Conservation (phyloP, 2,329 filamentous ascomycete species). For the Neonectria neomacrospora region DNA sequence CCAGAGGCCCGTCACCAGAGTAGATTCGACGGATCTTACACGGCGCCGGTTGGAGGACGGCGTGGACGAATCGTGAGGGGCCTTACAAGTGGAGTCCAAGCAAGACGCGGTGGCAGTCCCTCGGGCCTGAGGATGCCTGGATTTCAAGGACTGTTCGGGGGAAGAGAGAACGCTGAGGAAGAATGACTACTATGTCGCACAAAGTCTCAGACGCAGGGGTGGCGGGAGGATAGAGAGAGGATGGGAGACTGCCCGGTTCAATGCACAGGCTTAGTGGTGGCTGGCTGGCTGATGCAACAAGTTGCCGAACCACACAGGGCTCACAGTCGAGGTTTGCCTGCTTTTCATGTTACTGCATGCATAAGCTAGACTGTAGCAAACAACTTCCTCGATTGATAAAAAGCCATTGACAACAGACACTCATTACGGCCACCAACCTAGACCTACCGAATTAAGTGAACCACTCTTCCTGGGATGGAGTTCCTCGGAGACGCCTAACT, state of each 20-base stretch:
- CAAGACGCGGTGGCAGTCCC: constrained; percentile 49
- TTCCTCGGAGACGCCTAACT: constrained; percentile 16
- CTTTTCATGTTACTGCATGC: neutral
- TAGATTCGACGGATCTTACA: constrained; percentile 36
- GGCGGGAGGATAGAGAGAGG: neutral
- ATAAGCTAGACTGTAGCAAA: neutral
- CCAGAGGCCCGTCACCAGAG: constrained; percentile 42
- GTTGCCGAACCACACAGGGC: too few relatives aligned
- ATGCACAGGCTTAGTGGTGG: neutral
- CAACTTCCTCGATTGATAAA: neutral
- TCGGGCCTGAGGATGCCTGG: constrained; percentile 55
- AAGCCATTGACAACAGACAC: neutral
- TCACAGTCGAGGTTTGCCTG: neutral
- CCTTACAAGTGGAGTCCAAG: constrained; percentile 22
- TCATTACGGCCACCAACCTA: neutral
- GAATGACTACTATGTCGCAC: neutral
- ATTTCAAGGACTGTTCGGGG: constrained; percentile 59
- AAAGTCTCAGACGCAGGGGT: neutral
- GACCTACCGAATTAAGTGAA: neutral
- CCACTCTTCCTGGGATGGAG: constrained; percentile 8
- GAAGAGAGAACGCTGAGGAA: constrained; percentile 60
- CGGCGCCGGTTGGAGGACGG: constrained; percentile 32
- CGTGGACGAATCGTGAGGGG: constrained; percentile 12
- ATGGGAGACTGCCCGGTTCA: neutral
- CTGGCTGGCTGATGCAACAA: neutral